A percentile compares a stretch with the other conserved stretches of the same genome.
These are phyloP conservation scores for Gossypium gossypioides DNA, from an alignment of 441 rosid species.

Conservation along the genomic window DNA sequence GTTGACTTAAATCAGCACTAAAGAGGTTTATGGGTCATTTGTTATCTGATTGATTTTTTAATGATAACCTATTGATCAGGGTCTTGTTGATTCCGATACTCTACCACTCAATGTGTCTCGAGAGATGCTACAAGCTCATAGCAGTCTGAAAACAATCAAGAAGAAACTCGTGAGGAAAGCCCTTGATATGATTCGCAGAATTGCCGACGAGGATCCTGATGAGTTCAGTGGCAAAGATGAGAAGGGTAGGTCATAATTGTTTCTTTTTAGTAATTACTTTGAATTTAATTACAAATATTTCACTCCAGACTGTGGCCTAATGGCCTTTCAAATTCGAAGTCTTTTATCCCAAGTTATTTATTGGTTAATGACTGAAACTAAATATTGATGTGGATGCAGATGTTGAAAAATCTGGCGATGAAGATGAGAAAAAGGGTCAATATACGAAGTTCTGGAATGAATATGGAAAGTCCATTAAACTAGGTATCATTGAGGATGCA, in stretches of 20 bases:
- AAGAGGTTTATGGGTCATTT: neutral
- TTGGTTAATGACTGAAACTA: neutral
- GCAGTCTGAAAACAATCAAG: conserved; percentile 88
- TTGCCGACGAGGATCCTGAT: conserved; percentile 90
- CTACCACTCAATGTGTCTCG: conserved; percentile 81
- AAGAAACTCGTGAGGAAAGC: conserved; percentile 92
- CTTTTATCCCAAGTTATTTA: neutral
- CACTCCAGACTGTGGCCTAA: neutral
- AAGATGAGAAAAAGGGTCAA: conserved; percentile 74
- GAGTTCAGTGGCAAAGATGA: conserved; percentile 61
- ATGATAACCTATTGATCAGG: conserved; percentile 38
- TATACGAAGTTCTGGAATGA: conserved; percentile 85
- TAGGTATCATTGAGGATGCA: conserved; percentile 86
- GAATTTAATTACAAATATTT: neutral
- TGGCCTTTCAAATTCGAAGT: neutral
- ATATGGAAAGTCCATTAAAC: conserved; percentile 86
- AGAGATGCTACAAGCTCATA: conserved; percentile 94
- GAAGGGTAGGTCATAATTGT: conserved; percentile 35
- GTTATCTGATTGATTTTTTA: neutral
- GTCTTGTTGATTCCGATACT: conserved; percentile 93
- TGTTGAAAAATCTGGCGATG: conserved; percentile 48
- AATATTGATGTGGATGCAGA: conserved; percentile 29
- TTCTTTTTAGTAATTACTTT: neutral
- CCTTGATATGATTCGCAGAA: conserved; percentile 82
- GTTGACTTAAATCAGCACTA: neutral